Conservation (phyloP, 177 flowering plant species). For the Tripterygium wilfordii region DNA sequence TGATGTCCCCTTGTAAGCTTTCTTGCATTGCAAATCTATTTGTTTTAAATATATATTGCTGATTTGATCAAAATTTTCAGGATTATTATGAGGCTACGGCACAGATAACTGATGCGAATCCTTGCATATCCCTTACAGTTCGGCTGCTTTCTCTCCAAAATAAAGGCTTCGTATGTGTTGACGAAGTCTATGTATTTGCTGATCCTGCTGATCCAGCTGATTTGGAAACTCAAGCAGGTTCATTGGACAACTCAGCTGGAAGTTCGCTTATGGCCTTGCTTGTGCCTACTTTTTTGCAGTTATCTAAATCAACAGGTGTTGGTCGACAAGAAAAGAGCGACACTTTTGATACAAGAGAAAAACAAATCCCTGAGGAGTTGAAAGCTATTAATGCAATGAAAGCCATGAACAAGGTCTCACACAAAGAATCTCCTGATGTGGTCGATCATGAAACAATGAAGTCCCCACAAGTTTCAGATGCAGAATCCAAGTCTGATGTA, state of each 20-base stretch:
- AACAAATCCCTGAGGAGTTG: slow-evolving; percentile 6
- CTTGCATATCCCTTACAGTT: slow-evolving; percentile 63
- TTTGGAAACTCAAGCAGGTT: slow-evolving; percentile 21
- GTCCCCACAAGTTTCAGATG: slow-evolving; percentile 13
- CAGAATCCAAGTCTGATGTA: slow-evolving; percentile 11
- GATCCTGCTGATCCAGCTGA: slow-evolving; percentile 50
- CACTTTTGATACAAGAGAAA: slow-evolving; percentile 16
- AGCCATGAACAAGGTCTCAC: slow-evolving; percentile 10
- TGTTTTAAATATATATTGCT: not conserved
- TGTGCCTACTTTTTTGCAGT: slow-evolving; percentile 67
- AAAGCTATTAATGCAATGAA: slow-evolving; percentile 11
- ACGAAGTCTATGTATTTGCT: slow-evolving; percentile 77
- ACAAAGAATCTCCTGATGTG: slow-evolving; percentile 10
- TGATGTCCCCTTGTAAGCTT: no score
- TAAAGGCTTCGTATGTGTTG: slow-evolving; percentile 50
- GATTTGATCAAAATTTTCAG: slow-evolving; percentile 25
- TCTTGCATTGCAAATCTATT: no score
- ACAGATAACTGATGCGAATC: slow-evolving; percentile 66
- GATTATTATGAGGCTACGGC: slow-evolving; percentile 89
- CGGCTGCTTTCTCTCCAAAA: slow-evolving; percentile 75
- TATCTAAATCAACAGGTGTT: slow-evolving; percentile 37
- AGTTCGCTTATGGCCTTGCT: slow-evolving; percentile 82
- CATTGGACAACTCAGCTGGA: slow-evolving; percentile 31
- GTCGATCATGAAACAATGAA: slow-evolving; percentile 13
- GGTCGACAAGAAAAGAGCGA: slow-evolving; percentile 16